These are phyloP conservation scores for Dryas alaskensis DNA, from an alignment of 306 rosid genomes.

Conservation along the genomic window DNA sequence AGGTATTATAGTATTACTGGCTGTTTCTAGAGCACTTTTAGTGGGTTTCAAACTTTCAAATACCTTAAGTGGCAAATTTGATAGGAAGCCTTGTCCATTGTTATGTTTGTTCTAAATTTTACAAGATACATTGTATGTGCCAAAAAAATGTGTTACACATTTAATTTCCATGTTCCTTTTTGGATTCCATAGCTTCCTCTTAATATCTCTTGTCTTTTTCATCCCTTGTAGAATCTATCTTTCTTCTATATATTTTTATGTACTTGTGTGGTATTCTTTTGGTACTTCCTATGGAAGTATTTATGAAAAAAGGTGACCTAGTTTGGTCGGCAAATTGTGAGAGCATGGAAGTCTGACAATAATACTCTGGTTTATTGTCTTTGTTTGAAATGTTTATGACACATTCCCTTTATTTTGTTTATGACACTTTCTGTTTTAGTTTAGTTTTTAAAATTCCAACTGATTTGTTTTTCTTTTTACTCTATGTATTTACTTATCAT, in stretches of 20 bases:
- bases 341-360: slow-evolving; percentile 1
- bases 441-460: slow-evolving; percentile 1
- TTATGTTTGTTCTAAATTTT: background rate
- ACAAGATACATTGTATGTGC: background rate
- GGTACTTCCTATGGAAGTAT: background rate
- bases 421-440: background rate
- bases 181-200: background rate
- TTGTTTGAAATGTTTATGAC: background rate
- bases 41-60: slow-evolving; percentile 1
- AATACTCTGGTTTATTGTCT: background rate
- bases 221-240: background rate
- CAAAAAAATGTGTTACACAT: background rate
- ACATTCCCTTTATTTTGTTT: background rate
- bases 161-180: background rate
- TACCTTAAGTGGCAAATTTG: background rate
- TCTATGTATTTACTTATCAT: slow-evolving; percentile 28
- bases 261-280: background rate
- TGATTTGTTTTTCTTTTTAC: slow-evolving; percentile 21
- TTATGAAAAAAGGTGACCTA: background rate
- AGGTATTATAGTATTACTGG: slow-evolving; percentile 43
- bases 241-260: background rate
- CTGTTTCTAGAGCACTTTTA: slow-evolving; percentile 8
- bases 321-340: background rate
- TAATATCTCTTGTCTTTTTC: background rate
- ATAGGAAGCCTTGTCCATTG: background rate